phyloP scores from a whole-genome alignment of 1,284 basidiomycete genomes.

The Ganoderma meredithae region DNA sequence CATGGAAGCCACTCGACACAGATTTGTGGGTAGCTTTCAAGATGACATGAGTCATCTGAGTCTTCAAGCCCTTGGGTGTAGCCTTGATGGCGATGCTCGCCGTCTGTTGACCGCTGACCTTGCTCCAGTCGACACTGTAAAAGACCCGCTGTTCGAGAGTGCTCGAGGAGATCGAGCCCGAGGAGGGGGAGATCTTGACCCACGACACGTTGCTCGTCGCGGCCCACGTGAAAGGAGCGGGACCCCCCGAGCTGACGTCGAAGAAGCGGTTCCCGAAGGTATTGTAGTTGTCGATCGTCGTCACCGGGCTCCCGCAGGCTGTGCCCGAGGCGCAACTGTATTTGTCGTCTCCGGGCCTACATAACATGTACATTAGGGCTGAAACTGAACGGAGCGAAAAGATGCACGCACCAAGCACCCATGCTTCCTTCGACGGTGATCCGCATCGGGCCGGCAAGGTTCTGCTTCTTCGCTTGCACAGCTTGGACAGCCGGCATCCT shows the following conservation, averaged over 20 bases:
- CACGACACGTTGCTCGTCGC: slow-evolving; percentile 59
- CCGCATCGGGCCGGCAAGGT: slow-evolving; percentile 65
- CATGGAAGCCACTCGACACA: slow-evolving; percentile 54
- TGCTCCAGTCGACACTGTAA: slow-evolving; percentile 66
- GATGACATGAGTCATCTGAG: slow-evolving; percentile 45
- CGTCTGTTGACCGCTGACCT: slow-evolving; percentile 50
- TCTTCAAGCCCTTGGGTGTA: slow-evolving; percentile 46
- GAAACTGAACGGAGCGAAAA: slow-evolving; percentile 15
- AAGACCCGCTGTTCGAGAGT: slow-evolving; percentile 64
- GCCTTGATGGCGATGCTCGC: slow-evolving; percentile 59
- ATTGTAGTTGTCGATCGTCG: slow-evolving; percentile 62
- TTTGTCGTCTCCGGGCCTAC: slow-evolving; percentile 69
- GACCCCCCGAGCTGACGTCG: slow-evolving; percentile 69
- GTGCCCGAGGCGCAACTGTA: slow-evolving; percentile 58
- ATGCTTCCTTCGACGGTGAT: slow-evolving; percentile 66
- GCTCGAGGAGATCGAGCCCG: slow-evolving; percentile 57
- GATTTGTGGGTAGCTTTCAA: slow-evolving; percentile 49
- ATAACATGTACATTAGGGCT: neutral
- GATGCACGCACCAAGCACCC: slow-evolving; percentile 57
- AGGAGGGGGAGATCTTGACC: slow-evolving; percentile 55
- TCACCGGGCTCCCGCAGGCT: slow-evolving; percentile 58
- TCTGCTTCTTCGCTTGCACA: slow-evolving; percentile 64
- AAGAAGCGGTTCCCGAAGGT: slow-evolving; percentile 61
- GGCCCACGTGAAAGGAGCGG: slow-evolving; percentile 62
- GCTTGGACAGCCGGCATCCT: slow-evolving; percentile 65